These are phyloP conservation scores for Coniochaeta prunicola DNA, from an alignment of 2,329 filamentous ascomycete genomes.

Conservation along the genomic window DNA sequence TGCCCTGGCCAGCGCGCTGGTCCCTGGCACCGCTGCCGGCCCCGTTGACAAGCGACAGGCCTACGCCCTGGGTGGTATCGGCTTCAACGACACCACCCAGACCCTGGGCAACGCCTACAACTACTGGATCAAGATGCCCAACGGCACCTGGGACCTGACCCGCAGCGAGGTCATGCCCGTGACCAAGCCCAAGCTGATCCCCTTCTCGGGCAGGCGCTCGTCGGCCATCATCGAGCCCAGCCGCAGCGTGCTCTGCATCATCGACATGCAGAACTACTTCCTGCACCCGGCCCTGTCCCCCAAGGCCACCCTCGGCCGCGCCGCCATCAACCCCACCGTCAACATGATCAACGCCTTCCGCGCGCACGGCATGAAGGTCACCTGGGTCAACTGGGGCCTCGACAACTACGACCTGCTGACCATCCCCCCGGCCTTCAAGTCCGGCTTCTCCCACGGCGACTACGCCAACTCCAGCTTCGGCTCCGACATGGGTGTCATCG, in stretches of 20 bases:
- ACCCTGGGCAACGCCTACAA: conserved; percentile 24
- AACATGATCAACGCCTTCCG: conserved; percentile 21
- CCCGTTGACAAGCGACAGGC: conserved; percentile 5
- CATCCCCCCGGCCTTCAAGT: conserved; percentile 19
- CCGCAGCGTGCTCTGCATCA: conserved; percentile 17
- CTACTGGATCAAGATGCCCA: conserved; percentile 18
- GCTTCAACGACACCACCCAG: conserved; percentile 3
- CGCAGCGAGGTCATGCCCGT: conserved; percentile 17
- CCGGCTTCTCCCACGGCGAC: conserved; percentile 16
- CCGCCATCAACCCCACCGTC: conserved; percentile 17
- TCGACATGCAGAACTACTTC: conserved; percentile 24
- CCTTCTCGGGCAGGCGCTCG: conserved; percentile 16
- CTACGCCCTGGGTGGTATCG: conserved; percentile 6
- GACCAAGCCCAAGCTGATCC: conserved; percentile 19
- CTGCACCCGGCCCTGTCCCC: conserved; percentile 19
- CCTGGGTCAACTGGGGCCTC: conserved; percentile 22
- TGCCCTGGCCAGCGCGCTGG: neutral
- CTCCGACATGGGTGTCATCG: conserved; percentile 20
- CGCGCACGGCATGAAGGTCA: conserved; percentile 15
- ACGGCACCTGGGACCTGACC: conserved; percentile 21
- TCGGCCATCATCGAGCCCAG: conserved; percentile 17
- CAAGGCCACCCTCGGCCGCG: conserved; percentile 14
- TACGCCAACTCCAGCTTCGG: conserved; percentile 15
- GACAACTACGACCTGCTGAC: conserved; percentile 20
- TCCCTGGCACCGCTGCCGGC: neutral